phyloP scores from a whole-genome alignment of 202 grass and related monocot genomes.

The Bolboschoenoplectus hybrid region DNA sequence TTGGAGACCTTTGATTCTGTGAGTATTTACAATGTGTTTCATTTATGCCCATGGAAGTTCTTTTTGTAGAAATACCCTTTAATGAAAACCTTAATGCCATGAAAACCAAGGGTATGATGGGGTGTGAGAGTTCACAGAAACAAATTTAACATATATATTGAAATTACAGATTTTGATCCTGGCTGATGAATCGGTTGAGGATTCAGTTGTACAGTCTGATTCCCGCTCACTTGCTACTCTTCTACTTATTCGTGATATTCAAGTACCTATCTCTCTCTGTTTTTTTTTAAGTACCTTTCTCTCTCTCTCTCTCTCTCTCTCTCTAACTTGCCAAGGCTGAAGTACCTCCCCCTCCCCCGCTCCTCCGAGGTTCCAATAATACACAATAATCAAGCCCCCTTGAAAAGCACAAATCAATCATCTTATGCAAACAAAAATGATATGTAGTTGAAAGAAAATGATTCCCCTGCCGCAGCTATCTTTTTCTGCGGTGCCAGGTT shows the following conservation, averaged over 20 bases:
- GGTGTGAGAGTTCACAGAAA: not conserved
- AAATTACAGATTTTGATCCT: slow-evolving; percentile 92
- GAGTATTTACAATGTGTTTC: slow-evolving; percentile 46
- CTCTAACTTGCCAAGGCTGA: not conserved
- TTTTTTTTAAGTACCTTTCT: too few relatives aligned
- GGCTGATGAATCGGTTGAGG: slow-evolving; percentile 96
- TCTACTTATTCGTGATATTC: slow-evolving; percentile 94
- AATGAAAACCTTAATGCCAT: not conserved
- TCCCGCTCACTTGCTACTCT: slow-evolving; percentile 88
- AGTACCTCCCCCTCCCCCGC: not conserved
- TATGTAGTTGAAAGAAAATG: slow-evolving; percentile 16
- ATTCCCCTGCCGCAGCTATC: not conserved
- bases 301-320: not conserved
- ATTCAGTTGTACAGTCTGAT: slow-evolving; percentile 92
- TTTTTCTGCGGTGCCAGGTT: not conserved
- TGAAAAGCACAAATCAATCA: slow-evolving; percentile 1
- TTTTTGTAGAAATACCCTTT: slow-evolving; percentile 21
- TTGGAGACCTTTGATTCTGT: slow-evolving; percentile 98
- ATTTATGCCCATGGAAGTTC: not conserved
- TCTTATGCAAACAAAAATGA: slow-evolving; percentile 16
- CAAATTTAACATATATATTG: slow-evolving; percentile 16
- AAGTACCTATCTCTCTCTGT: slow-evolving; percentile 48
- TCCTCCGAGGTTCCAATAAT: not conserved
- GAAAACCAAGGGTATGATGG: not conserved
- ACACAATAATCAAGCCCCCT: not conserved